phyloP scores from a whole-genome alignment of 345 rosid genomes.

The Carallia brachiata region DNA sequence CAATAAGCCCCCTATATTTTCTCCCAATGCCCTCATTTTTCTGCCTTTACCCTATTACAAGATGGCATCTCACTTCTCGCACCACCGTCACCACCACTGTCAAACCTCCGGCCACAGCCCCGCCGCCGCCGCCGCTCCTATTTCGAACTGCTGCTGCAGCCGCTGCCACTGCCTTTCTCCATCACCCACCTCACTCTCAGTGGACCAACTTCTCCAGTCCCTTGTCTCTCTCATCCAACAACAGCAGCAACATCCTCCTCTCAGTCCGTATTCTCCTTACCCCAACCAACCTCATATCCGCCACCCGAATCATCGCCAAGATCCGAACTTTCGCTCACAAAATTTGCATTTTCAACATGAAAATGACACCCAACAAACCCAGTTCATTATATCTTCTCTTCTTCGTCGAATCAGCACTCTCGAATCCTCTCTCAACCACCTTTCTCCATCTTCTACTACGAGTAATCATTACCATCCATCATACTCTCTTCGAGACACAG shows the following conservation, averaged over 20 bases:
- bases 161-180: conserved; percentile 32
- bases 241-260: conserved; percentile 23
- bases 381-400: conserved; percentile 32
- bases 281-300: conserved; percentile 11
- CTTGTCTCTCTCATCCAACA: conserved; percentile 42
- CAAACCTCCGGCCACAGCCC: conserved; percentile 1
- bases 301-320: conserved; percentile 10
- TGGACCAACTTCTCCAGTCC: conserved; percentile 55
- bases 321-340: conserved; percentile 10
- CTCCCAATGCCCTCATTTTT: neutral
- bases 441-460: conserved; percentile 25
- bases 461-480: conserved; percentile 18
- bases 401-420: conserved; percentile 53
- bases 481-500: conserved; percentile 53
- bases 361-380: conserved; percentile 23
- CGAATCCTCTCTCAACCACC: conserved; percentile 42
- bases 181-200: conserved; percentile 15
- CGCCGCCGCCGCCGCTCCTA: conserved; percentile 14
- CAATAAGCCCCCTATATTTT: neutral
- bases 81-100: conserved; percentile 27
- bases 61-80: conserved; percentile 48
- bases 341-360: conserved; percentile 11
- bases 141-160: conserved; percentile 12
- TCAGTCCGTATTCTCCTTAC: conserved; percentile 16
- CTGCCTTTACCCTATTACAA: neutral